phyloP scores from a whole-genome alignment of 306 rosid species.

The Pachyrhizus erosus region DNA sequence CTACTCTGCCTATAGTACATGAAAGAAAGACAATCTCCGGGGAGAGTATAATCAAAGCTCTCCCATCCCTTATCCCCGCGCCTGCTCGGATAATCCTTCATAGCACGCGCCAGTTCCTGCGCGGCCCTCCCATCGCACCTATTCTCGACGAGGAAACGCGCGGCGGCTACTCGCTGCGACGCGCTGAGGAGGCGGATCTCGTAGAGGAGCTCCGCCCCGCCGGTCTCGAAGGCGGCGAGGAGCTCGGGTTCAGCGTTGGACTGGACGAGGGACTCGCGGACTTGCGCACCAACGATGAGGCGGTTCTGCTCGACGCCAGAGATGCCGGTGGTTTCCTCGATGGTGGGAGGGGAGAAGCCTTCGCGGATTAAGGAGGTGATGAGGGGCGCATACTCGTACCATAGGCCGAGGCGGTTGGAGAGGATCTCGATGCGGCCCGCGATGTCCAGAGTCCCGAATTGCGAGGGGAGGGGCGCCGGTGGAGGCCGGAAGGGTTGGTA shows the following conservation, averaged over 20 bases:
- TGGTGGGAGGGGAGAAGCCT: conserved; percentile 71
- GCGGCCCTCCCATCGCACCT: conserved; percentile 58
- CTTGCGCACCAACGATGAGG: conserved; percentile 73
- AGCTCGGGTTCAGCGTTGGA: conserved; percentile 57
- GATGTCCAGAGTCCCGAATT: conserved; percentile 63
- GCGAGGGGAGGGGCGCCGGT: conserved; percentile 59
- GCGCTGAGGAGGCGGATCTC: conserved; percentile 71
- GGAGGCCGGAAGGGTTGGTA: conserved; percentile 94
- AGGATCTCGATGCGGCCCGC: conserved; percentile 60
- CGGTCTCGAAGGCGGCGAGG: conserved; percentile 55
- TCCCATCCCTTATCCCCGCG: conserved; percentile 75
- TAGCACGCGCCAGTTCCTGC: conserved; percentile 75
- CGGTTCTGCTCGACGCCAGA: conserved; percentile 77
- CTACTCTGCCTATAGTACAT: conserved; percentile 73
- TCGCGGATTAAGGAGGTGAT: conserved; percentile 69
- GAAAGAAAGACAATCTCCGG: conserved; percentile 79
- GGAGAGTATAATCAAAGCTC: conserved; percentile 58
- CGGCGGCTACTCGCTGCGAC: conserved; percentile 71
- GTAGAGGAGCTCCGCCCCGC: conserved; percentile 75
- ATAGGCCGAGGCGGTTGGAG: conserved; percentile 77
- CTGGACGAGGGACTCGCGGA: conserved; percentile 70
- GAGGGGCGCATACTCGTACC: conserved; percentile 81
- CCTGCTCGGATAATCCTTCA: conserved; percentile 79
- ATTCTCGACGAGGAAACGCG: conserved; percentile 54
- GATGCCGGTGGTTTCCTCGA: conserved; percentile 83